A percentile compares a stretch with the other conserved stretches of the same genome.
phyloP scores from a whole-genome alignment of 768 basidiomycete species.

The Pulveroboletus sp. region DNA sequence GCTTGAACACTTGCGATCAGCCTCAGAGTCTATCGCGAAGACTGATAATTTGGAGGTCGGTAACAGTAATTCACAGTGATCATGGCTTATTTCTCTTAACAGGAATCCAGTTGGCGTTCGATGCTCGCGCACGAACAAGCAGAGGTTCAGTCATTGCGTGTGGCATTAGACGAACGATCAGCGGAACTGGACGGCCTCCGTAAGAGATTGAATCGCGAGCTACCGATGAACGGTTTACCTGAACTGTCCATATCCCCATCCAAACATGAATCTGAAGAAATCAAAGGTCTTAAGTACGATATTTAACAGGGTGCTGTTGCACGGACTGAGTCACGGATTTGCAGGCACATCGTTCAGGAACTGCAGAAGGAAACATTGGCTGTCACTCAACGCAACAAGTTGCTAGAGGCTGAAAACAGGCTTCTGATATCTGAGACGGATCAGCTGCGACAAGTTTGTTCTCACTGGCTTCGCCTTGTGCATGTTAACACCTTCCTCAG shows the following conservation, averaged over 20 bases:
- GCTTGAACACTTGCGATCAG: conserved; percentile 39
- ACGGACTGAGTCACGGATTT: conserved; percentile 1
- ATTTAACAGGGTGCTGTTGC: not conserved
- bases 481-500: conserved; percentile 34
- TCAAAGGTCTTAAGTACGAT: conserved; percentile 75
- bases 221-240: conserved; percentile 40
- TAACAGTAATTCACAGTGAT: not conserved
- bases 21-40: conserved; percentile 18
- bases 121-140: conserved; percentile 32
- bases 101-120: conserved; percentile 28
- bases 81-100: conserved; percentile 2
- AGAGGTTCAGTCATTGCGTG: conserved; percentile 30
- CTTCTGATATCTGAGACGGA: conserved; percentile 53
- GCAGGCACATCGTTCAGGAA: conserved; percentile 83
- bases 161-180: conserved; percentile 37
- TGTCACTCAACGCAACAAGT: conserved; percentile 59
- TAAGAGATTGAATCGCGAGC: conserved; percentile 62
- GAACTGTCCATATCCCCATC: conserved; percentile 34
- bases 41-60: conserved; percentile 28
- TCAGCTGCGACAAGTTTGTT: conserved; percentile 67
- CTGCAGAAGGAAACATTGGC: conserved; percentile 77
- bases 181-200: conserved; percentile 54
- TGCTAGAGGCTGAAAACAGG: conserved; percentile 77
- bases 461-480: not conserved
- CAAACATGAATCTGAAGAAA: conserved; percentile 63